Base-by-base conservation (phyloP, 176 grass and related monocot species). In the Ensete glaucum region DNA sequence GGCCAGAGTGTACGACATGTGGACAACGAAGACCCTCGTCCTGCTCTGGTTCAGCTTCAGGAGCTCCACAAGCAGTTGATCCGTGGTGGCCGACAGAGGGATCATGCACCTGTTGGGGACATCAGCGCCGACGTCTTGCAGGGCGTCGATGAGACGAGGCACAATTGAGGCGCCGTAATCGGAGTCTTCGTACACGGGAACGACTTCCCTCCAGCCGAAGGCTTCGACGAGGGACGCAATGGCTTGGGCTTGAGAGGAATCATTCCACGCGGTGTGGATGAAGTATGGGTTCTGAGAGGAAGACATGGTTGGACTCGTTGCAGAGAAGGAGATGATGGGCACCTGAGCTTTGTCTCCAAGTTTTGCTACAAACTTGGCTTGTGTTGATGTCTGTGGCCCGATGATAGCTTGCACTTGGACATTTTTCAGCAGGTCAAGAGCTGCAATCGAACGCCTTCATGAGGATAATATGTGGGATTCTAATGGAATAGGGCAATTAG, bases 351-450 rank as follows among this genome's bases (percentile, higher is more conserved):
- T 96, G 65, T 83, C 83, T 72, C 92, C 92, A 51, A 96, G 88
- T 73, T 79, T 84, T 3, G 71, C 21, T 17, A 96, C 60, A 68
- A 96, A 92, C 62, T 89, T 92, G 9, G 82, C 86, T 70, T 96
- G 80, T 8, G 59, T 57, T n/a, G 92, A 78, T 62, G 84, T 85
- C 75, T 96, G 86, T 20, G 89, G 86, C 21, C 92, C 89, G 2
- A 96, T 53, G 22, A 96, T 89, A 19, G 92, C 86, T 87, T 92
- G 84, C 52, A 92, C 89, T 15, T 22, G 20, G 56, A 87, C 80
- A 85, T 92, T 96, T 80, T 87, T 89, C 25, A 96, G 77, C 17
- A 96, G 78, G 88, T 96, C 89, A 19, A 92, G 22, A 76, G 82
- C 92, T 96, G 89, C 6, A 83, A n/a, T 60, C 8, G 4, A 43